Base-by-base conservation (phyloP, 495 filamentous ascomycete genomes). In the Neurospora hispaniola region DNA sequence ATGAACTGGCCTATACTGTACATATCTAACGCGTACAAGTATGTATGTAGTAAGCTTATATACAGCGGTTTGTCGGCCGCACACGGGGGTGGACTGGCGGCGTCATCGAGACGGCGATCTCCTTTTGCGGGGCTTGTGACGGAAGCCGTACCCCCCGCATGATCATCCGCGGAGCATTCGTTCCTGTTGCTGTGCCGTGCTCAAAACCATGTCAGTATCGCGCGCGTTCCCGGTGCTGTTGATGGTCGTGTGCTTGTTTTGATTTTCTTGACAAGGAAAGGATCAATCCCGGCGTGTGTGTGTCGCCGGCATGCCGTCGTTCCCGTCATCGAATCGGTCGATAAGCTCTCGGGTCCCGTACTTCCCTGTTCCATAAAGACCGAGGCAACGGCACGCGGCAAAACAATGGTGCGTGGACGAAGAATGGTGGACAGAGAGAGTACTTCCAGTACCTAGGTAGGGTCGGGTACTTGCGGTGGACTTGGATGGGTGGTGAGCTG, bases 401-500 rank as follows among this genome's bases (percentile, higher is more conserved):
- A 31, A 31, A 62, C 11, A 31, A 31, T 31, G 18, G 43, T 46
- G 43, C 20, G 16, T 31, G 23, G 20, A 27, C 48, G 18, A 8
- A 48, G 16, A 38, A 69, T n/a, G 27, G 2, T 31, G 68, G 39
- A 20, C 27, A 39, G 41, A 35, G 35, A 35, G 35, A 4, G 5
- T 35, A 38, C 35, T 38, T 38, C 35, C 35, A 38, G 5, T 38
- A 31, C 27, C 2, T 23, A 23, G 23, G 27, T 2, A 38, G 35
- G 2, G 35, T 38, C 35, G 35, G 35, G 42, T 54, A 18, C 54
- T 31, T 23, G 27, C 43, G 43, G 40, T 72, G 39, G 59, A 41
- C 20, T 72, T 23, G 38, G 43, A 69, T 59, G 74, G 44, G 73
- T 72, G 42, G 72, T 62, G 68, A 35, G n/a, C 27, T 38, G 39